These are phyloP conservation scores for Ajuga chamaepitys DNA, from an alignment of 257 asterid species.

Conservation along the genomic window DNA sequence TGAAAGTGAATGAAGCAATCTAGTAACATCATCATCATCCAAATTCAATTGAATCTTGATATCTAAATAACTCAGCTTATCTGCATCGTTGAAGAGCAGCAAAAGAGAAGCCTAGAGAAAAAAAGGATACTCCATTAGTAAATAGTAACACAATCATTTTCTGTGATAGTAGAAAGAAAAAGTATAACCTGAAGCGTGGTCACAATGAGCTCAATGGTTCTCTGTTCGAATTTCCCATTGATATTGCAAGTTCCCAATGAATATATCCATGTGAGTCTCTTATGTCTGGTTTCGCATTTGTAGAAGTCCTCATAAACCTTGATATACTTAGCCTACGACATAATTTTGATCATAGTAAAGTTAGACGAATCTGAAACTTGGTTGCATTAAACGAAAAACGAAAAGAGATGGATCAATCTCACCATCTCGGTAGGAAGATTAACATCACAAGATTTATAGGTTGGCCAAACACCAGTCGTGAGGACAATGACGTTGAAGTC, in stretches of 20 bases:
- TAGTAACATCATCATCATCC: constrained; percentile 44
- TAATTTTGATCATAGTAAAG: too few species aligned
- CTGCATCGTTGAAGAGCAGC: constrained; percentile 40
- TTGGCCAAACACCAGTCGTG: constrained; percentile 64
- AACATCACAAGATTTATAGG: constrained; percentile 45
- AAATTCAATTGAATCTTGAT: constrained; percentile 41
- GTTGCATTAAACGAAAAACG: too few species aligned
- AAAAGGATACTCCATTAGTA: too few species aligned
- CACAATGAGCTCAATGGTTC: constrained; percentile 39
- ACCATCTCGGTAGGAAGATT: constrained; percentile 58
- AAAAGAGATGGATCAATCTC: too few species aligned
- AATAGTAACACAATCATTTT: too few species aligned
- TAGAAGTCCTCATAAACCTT: constrained; percentile 46
- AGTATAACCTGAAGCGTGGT: constrained; percentile 49
- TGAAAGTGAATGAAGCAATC: constrained; percentile 50
- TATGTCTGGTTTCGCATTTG: constrained; percentile 28
- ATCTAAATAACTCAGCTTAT: constrained; percentile 47
- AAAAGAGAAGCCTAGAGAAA: constrained; percentile 62
- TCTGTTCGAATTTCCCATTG: constrained; percentile 38
- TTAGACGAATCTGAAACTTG: too few species aligned
- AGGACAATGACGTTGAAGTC: constrained; percentile 44
- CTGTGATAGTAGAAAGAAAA: too few species aligned
- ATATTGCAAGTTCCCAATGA: constrained; percentile 46
- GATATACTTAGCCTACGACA: constrained; percentile 53
- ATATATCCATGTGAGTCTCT: constrained; percentile 50